A percentile compares a stretch with the other conserved stretches of the same genome.
Evolutionary conservation across 164 flowering plant genomes (phyloP).

Genomic region (Tetrastigma voinierianum): DNA sequence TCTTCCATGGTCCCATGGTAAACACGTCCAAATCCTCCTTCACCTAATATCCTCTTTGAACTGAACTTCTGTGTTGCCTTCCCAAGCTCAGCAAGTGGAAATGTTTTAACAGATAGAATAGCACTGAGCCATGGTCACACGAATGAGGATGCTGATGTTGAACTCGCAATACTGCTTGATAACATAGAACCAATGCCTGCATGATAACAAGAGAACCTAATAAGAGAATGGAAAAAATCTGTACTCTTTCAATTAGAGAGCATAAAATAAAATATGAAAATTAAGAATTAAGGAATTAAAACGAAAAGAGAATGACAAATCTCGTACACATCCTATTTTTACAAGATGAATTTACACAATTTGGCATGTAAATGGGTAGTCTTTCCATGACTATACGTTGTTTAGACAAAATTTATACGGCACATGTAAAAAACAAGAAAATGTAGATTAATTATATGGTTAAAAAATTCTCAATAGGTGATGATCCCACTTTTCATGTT

Average conservation of each 20-base stretch:
- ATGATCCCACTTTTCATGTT: no score
- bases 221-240: not conserved
- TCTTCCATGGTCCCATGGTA: conserved; percentile 74
- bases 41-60: conserved; percentile 71
- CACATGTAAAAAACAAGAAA: no score
- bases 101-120: conserved; percentile 77
- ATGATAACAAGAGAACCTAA: conserved; percentile 3
- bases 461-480: no score
- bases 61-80: conserved; percentile 87
- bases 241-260: not conserved
- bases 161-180: conserved; percentile 71
- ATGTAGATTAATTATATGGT: no score
- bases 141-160: conserved; percentile 69
- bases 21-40: conserved; percentile 97
- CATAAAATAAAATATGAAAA: no score
- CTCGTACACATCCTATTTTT: no score
- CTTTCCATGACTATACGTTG: no score
- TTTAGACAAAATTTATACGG: no score
- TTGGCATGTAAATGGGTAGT: no score
- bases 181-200: conserved; percentile 68
- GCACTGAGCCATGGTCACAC: conserved; percentile 76
- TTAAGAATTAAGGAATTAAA: no score
- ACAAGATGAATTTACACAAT: no score
- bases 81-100: conserved; percentile 69
- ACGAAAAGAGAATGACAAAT: no score